A percentile compares a stretch with the other conserved stretches of the same genome.
Conservation (phyloP, 2,329 filamentous ascomycete species). For the Annulohypoxylon truncatum region DNA sequence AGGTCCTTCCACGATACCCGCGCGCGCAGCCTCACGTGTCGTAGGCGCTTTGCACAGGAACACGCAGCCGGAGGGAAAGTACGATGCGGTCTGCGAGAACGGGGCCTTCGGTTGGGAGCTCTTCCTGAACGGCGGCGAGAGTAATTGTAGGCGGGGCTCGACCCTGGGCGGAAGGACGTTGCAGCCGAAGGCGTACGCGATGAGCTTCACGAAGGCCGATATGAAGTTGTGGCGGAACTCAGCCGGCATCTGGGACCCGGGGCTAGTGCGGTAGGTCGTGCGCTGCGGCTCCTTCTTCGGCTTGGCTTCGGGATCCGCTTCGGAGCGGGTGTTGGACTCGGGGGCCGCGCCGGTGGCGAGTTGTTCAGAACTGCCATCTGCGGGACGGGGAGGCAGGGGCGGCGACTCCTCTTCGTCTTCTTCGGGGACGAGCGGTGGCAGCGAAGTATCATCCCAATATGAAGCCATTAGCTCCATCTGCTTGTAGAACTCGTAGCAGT, state of each 20-base stretch:
- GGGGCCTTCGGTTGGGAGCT: slow-evolving; percentile 7
- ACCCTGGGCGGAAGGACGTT: slow-evolving; percentile 66
- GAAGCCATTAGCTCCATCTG: slow-evolving; percentile 68
- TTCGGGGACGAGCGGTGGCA: slow-evolving; percentile 38
- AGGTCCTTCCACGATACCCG: slow-evolving; percentile 71
- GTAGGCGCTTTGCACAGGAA: slow-evolving; percentile 71
- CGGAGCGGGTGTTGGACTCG: slow-evolving; percentile 36
- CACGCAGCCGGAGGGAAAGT: slow-evolving; percentile 68
- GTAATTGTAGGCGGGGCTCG: slow-evolving; percentile 69
- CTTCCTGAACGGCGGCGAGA: slow-evolving; percentile 45
- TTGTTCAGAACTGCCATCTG: slow-evolving; percentile 37
- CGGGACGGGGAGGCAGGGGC: slow-evolving; percentile 22
- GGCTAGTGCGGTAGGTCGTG: slow-evolving; percentile 58
- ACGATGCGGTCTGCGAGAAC: slow-evolving; percentile 58
- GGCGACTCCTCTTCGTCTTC: slow-evolving; percentile 26
- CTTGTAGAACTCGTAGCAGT: slow-evolving; percentile 74
- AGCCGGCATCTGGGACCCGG: slow-evolving; percentile 67
- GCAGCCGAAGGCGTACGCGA: slow-evolving; percentile 74
- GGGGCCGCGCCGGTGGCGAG: slow-evolving; percentile 31
- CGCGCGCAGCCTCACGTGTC: slow-evolving; percentile 69
- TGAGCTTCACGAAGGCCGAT: slow-evolving; percentile 70
- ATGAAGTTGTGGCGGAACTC: slow-evolving; percentile 69
- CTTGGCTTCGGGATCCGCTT: slow-evolving; percentile 31
- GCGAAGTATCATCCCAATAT: slow-evolving; percentile 72
- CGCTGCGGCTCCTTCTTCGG: slow-evolving; percentile 32